Evolutionary conservation across 1,284 basidiomycete genomes (phyloP).

Genomic region (Cryptococcus jaspeensis): DNA sequence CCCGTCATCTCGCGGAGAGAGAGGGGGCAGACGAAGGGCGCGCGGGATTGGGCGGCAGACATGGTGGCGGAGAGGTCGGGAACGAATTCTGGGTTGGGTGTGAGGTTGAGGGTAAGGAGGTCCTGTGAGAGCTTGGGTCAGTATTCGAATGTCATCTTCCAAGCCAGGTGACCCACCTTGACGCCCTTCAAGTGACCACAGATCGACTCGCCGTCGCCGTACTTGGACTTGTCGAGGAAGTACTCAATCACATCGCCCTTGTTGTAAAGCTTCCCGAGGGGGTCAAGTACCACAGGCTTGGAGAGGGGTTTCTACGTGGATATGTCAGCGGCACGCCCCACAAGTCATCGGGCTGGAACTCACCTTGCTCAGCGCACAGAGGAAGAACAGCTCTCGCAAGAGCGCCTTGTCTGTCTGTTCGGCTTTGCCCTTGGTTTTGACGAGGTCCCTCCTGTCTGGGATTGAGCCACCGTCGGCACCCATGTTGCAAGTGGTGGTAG

Average conservation of each 20-base stretch:
- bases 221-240: slow-evolving; percentile 71
- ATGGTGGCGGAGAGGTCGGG: slow-evolving; percentile 38
- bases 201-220: slow-evolving; percentile 76
- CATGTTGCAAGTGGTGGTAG: slow-evolving; percentile 23
- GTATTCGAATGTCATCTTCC: too few species aligned
- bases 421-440: slow-evolving; percentile 47
- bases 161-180: slow-evolving; percentile 61
- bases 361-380: slow-evolving; percentile 89
- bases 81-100: slow-evolving; percentile 61
- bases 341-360: slow-evolving; percentile 20
- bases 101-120: slow-evolving; percentile 74
- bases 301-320: slow-evolving; percentile 66
- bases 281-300: slow-evolving; percentile 83
- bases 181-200: slow-evolving; percentile 82
- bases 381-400: slow-evolving; percentile 80
- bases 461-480: slow-evolving; percentile 52
- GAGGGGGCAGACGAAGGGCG: slow-evolving; percentile 81
- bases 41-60: slow-evolving; percentile 53
- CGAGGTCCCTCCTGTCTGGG: slow-evolving; percentile 51
- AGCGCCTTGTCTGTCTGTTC: slow-evolving; percentile 80
- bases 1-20: slow-evolving; percentile 92
- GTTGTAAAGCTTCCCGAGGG: slow-evolving; percentile 88
- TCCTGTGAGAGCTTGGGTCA: slow-evolving; percentile 59
- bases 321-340: background rate
- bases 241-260: slow-evolving; percentile 88